Base-by-base conservation (phyloP, 176 grass and related monocot species). In the Pontederia paniculata region DNA sequence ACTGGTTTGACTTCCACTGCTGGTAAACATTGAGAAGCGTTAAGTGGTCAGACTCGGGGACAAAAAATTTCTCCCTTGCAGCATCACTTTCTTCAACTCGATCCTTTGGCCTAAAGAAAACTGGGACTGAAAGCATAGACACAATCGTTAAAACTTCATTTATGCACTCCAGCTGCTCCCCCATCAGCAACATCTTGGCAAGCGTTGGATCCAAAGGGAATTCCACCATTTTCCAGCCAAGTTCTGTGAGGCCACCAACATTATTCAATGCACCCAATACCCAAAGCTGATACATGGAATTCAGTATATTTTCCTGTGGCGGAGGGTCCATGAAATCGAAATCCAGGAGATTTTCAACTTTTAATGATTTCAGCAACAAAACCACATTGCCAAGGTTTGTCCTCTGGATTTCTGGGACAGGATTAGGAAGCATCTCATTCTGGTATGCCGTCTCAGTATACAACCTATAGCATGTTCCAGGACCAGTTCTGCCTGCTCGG, bases 151-250 rank as follows among this genome's bases (percentile, higher is more conserved):
- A 66, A 55, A 88, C 93, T 76, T 97, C 93, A 65, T 97, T 82
- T 62, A 97, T 55, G 69, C 86, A 97, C 12, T 58, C 80, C 17
- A 97, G 77, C 52, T 79, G 67, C 69, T 90, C 86, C 16, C 93
- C 93, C 93, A 98, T 98, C 42, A 98, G 80, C 68, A 98, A 69
- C 86, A 98, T 98, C 70, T 98, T 98, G 21, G 93, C 93, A 58
- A 98, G 58, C 48, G 93, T 86, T 2, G 93, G 93, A 68, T 98
- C 93, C 62, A 98, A 61, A 8, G 93, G 93, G 64, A 98, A 98
- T 62, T 98, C 93, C 54, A 98, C 93, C 93, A 98, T 98, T 65
- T 98, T 98, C 93, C 93, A 98, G 28, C 93, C 86, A 44, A 98
- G 90, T 57, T 72, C 86, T 48, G 91, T 97, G 25, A 97, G 86